Evolutionary conservation across 2,329 filamentous ascomycete genomes (phyloP), one percentile per base, ranked within the genome.

Genomic region (Trichoderma breve): DNA sequence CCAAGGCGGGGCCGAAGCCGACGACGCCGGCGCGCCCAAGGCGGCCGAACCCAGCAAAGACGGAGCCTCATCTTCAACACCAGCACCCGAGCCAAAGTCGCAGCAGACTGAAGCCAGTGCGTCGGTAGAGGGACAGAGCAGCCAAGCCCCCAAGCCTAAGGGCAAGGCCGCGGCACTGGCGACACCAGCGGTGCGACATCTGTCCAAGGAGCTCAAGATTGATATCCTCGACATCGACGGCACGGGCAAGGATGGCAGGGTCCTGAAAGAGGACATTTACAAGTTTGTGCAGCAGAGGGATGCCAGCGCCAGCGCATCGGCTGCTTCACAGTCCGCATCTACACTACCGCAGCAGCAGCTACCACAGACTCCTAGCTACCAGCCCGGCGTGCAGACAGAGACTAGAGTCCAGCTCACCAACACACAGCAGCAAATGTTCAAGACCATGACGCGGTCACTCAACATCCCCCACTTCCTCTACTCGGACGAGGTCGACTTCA

Each of bases 391-490:
- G 60, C 91, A 93, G 80, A 84, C 84, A 69, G 96, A 98, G 81
- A 92, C 90, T 9, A 82, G 86, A 2, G 86, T 91, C 36, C 84
- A 88, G 71, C 85, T 99, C 73, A 93, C 93, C 14, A 91, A 91
- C 47, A 92, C 93, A 15, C 95, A 98, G 83, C 87, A 89, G 47
- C 92, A 94, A 79, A 99, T 99, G 96, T 98, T 97, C 90, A 98
- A 97, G 84, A 88, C 91, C 73, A 99, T 99, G 96, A 98, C 95
- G 15, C 90, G 90, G 72, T 98, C 95, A 3, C 87, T 99, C 74
- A 89, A 83, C 65, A 98, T 98, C 77, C 96, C 96, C 0, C 96
- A 98, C 82, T 98, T 99, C 83, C 89, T 98, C 73, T 99, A 97
- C 83, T 92, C 94, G 51, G 94, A 97, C 82, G 93, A 95, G 79